A percentile compares a stretch with the other conserved stretches of the same genome.
phyloP scores from a whole-genome alignment of 768 basidiomycete genomes.

The Lentinula raphanica region DNA sequence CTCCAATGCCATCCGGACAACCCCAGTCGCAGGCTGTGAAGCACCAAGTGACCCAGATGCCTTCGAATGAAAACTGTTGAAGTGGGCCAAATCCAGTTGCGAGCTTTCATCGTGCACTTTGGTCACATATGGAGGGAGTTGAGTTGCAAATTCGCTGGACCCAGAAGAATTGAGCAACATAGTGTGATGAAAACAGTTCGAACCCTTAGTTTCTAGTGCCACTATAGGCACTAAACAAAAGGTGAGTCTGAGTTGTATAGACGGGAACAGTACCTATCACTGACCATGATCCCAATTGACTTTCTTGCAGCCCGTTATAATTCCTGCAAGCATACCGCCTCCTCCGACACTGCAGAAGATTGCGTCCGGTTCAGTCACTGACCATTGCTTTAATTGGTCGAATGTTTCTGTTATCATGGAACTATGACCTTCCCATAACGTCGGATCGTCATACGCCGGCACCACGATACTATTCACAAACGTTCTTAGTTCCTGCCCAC shows the following conservation, averaged over 20 bases:
- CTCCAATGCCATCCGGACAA: constrained; percentile 62
- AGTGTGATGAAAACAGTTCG: constrained; percentile 71
- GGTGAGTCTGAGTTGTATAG: neutral
- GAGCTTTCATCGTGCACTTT: constrained; percentile 35
- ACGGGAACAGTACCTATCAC: constrained; percentile 12
- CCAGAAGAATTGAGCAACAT: constrained; percentile 49
- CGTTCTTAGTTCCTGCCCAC: neutral
- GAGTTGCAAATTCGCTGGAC: constrained; percentile 25
- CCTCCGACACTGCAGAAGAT: constrained; percentile 80
- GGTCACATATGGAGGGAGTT: constrained; percentile 37
- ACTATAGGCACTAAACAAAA: constrained; percentile 53
- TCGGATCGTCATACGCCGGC: constrained; percentile 65
- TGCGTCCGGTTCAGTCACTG: constrained; percentile 49
- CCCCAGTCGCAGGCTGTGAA: constrained; percentile 53
- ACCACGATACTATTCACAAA: constrained; percentile 48
- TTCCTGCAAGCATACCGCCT: constrained; percentile 64
- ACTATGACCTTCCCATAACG: constrained; percentile 73
- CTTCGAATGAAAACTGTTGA: constrained; percentile 51
- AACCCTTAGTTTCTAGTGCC: constrained; percentile 65
- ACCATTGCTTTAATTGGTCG: constrained; percentile 35
- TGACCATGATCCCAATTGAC: constrained; percentile 69
- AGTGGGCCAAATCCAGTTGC: constrained; percentile 51
- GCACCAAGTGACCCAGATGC: constrained; percentile 72
- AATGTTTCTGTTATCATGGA: constrained; percentile 66
- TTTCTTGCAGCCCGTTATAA: constrained; percentile 59